Conservation (phyloP, 176 grass and related monocot genomes). For the Zoysia japonica region DNA sequence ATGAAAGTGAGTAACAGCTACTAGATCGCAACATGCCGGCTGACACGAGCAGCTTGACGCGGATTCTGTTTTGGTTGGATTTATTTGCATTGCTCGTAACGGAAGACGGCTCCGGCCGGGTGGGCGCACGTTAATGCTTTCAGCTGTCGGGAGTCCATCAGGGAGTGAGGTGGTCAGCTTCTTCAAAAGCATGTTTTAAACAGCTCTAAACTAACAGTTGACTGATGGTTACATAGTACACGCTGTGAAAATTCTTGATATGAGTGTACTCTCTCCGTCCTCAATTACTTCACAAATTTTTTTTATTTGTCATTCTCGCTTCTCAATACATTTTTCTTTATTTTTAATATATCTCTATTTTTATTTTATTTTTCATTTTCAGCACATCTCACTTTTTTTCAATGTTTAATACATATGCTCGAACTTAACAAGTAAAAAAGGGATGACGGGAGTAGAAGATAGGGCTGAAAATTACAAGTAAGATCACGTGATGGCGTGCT, state of each 20-base stretch:
- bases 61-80: background rate
- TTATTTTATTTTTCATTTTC: too few relatives aligned
- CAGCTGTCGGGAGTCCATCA: constrained; percentile 8
- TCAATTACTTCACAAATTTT: too few relatives aligned
- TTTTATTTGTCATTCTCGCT: too few relatives aligned
- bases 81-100: constrained; percentile 34
- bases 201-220: background rate
- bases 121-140: background rate
- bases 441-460: too few relatives aligned
- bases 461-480: too few relatives aligned
- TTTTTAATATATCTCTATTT: too few relatives aligned
- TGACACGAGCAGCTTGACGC: constrained; percentile 10
- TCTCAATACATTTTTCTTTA: too few relatives aligned
- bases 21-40: constrained; percentile 4
- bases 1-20: constrained; percentile 9
- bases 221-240: background rate
- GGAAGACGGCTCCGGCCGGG: background rate
- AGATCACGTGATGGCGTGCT: too few relatives aligned
- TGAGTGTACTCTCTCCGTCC: background rate
- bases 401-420: too few relatives aligned
- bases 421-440: too few relatives aligned
- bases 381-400: too few relatives aligned
- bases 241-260: background rate
- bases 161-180: background rate
- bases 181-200: background rate